Percentiles rank a stretch among this genome's conserved stretches.
Conservation (phyloP, 2,329 filamentous ascomycete genomes). For the Aspergillus transmontanensis region DNA sequence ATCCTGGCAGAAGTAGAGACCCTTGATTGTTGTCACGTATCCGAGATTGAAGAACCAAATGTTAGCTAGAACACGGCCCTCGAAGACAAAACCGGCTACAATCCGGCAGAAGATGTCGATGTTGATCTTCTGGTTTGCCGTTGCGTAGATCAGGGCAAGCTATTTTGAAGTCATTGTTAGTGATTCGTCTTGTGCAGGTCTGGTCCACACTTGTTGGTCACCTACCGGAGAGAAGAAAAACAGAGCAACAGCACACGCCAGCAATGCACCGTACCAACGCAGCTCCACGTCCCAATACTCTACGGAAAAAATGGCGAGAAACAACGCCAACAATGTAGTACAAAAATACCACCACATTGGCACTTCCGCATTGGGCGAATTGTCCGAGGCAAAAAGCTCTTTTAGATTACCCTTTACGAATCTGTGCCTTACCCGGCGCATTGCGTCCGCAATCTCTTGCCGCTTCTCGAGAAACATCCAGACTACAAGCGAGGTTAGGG, state of each 20-base stretch:
- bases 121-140: conserved; percentile 30
- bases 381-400: background rate
- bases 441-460: conserved; percentile 17
- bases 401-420: background rate
- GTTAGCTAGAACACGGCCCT: conserved; percentile 36
- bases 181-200: rapidly evolving
- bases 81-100: conserved; percentile 33
- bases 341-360: conserved; percentile 28
- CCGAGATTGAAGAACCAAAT: conserved; percentile 30
- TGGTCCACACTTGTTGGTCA: no score
- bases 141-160: conserved; percentile 29
- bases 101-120: conserved; percentile 33
- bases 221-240: conserved; percentile 28
- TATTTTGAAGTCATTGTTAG: background rate
- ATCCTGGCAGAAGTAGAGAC: conserved; percentile 30
- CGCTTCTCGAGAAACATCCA: conserved; percentile 28
- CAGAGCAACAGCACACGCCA: conserved; percentile 25
- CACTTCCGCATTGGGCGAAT: conserved; percentile 15
- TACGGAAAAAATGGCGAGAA: conserved; percentile 27
- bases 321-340: conserved; percentile 19
- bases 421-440: background rate
- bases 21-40: conserved; percentile 18
- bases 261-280: conserved; percentile 29
- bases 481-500: conserved; percentile 55
- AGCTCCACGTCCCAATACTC: conserved; percentile 30